phyloP scores from a whole-genome alignment of 225 moss, liverwort and hornwort species.

The Bryoerythrophyllum caledonicum region DNA sequence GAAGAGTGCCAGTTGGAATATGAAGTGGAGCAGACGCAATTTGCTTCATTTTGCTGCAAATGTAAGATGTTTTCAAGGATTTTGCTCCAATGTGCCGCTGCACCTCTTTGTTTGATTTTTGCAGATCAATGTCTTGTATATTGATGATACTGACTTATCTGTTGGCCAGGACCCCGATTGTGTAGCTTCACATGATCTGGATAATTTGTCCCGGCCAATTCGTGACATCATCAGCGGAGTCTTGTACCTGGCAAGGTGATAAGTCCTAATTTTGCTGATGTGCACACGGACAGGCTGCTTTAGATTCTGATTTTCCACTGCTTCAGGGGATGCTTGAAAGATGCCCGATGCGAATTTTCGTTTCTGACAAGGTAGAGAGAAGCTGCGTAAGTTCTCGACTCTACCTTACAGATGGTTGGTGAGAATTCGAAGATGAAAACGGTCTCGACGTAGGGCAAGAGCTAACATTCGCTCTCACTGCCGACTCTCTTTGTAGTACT shows the following conservation, averaged over 20 bases:
- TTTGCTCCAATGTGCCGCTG: background rate
- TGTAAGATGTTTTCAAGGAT: background rate
- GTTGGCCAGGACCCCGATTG: too few species aligned
- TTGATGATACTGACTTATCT: background rate
- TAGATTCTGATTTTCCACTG: too few species aligned
- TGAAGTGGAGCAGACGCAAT: background rate
- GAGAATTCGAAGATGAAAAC: background rate
- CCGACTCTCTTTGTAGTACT: background rate
- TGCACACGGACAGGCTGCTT: too few species aligned
- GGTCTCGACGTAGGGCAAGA: conserved; percentile 7
- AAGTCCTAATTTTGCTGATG: too few species aligned
- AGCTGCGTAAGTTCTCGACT: background rate
- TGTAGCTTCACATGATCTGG: too few species aligned
- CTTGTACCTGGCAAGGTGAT: too few species aligned
- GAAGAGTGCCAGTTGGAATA: background rate
- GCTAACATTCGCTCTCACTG: background rate
- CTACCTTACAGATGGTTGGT: conserved; percentile 8
- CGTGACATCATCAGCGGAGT: too few species aligned
- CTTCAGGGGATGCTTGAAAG: conserved; percentile 4
- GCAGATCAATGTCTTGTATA: background rate
- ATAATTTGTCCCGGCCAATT: too few species aligned
- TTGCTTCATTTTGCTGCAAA: background rate
- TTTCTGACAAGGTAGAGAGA: background rate
- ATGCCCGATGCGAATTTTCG: background rate
- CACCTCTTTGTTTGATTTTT: background rate